A percentile compares a stretch with the other conserved stretches of the same genome.
These are phyloP conservation scores for Hortaea sp. DNA, from an alignment of 2,329 filamentous ascomycete species.

Conservation along the genomic window DNA sequence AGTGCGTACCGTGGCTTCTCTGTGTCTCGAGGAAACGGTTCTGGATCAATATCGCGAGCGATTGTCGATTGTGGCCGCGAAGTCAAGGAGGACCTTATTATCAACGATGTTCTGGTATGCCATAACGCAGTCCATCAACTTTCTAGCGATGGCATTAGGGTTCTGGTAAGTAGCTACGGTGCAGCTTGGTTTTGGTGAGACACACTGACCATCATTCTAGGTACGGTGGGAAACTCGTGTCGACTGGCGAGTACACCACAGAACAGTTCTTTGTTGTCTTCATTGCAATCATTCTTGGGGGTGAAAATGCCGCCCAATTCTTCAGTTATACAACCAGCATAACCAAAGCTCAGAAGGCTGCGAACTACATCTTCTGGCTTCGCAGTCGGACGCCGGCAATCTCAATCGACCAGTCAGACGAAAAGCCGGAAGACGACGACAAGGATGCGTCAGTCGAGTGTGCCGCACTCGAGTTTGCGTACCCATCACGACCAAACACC, in stretches of 20 bases:
- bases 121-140: constrained; percentile 25
- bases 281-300: constrained; percentile 54
- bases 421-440: constrained; percentile 17
- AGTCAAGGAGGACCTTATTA: constrained; percentile 6
- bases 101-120: constrained; percentile 9
- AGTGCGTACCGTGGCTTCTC: constrained; percentile 25
- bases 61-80: constrained; percentile 18
- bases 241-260: constrained; percentile 23
- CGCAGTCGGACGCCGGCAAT: constrained; percentile 22
- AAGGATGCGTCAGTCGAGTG: constrained; percentile 11
- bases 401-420: constrained; percentile 28
- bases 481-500: constrained; percentile 16
- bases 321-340: constrained; percentile 47
- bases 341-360: constrained; percentile 25
- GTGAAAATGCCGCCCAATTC: constrained; percentile 56
- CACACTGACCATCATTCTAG: neutral
- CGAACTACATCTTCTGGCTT: constrained; percentile 39
- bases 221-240: constrained; percentile 24
- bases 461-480: constrained; percentile 21
- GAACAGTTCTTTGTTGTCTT: constrained; percentile 49
- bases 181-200: neutral
- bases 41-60: constrained; percentile 20
- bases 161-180: constrained; percentile 19
- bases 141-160: constrained; percentile 22
- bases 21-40: constrained; percentile 23